Evolutionary conservation across 495 filamentous ascomycete species (phyloP).

Genomic region (Penicillium manginii): DNA sequence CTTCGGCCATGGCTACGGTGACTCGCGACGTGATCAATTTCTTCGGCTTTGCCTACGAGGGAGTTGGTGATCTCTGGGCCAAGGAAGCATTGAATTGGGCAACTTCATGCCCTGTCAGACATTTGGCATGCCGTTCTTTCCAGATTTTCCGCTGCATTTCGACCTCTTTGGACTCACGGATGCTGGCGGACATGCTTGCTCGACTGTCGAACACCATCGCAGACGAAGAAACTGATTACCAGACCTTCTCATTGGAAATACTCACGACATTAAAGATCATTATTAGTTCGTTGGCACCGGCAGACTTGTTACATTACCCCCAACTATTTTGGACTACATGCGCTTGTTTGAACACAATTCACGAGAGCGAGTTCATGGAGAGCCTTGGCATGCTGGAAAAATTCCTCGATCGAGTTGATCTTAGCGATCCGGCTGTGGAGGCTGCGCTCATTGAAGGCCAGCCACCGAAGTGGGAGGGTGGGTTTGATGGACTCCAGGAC

Average conservation of each 20-base stretch:
- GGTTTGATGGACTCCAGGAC: slow-evolving; percentile 83
- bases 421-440: slow-evolving; percentile 70
- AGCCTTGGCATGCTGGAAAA: slow-evolving; percentile 90
- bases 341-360: slow-evolving; percentile 92
- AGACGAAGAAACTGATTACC: slow-evolving; percentile 87
- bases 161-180: slow-evolving; percentile 83
- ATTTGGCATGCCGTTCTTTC: slow-evolving; percentile 94
- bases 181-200: slow-evolving; percentile 95
- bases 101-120: slow-evolving; percentile 92
- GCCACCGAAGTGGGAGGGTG: slow-evolving; percentile 86
- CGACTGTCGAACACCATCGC: slow-evolving; percentile 94
- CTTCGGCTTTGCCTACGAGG: slow-evolving; percentile 83
- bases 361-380: slow-evolving; percentile 92
- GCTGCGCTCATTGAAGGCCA: slow-evolving; percentile 72
- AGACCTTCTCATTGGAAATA: slow-evolving; percentile 97
- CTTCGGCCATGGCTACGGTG: slow-evolving; percentile 81
- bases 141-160: slow-evolving; percentile 95
- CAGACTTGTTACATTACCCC: slow-evolving; percentile 82
- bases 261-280: slow-evolving; percentile 90
- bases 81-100: slow-evolving; percentile 91
- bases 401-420: slow-evolving; percentile 79
- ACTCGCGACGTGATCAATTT: slow-evolving; percentile 79
- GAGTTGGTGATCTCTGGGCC: slow-evolving; percentile 86
- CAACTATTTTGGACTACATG: slow-evolving; percentile 98
- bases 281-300: slow-evolving; percentile 77